Conservation (phyloP, 2,329 filamentous ascomycete species). For the Monosporascus cannonballus region DNA sequence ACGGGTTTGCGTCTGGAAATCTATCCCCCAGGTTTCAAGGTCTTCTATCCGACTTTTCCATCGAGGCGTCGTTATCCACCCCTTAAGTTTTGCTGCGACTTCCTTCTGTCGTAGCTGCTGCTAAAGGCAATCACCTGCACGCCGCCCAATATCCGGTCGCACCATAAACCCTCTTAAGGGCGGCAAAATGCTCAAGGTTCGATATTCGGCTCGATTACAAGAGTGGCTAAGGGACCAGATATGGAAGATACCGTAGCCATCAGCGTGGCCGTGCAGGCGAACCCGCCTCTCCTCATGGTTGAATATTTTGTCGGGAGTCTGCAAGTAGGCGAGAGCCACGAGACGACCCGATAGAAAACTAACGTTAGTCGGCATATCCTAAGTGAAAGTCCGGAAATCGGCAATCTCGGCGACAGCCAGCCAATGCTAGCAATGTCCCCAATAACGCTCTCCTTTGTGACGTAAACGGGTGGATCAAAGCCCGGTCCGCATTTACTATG, state of each 20-base stretch:
- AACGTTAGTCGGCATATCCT: constrained; percentile 72
- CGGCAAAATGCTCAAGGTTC: constrained; percentile 73
- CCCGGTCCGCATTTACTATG: constrained; percentile 70
- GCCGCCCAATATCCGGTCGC: constrained; percentile 57
- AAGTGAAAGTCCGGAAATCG: constrained; percentile 75
- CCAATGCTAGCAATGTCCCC: constrained; percentile 73
- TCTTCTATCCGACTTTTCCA: constrained; percentile 60
- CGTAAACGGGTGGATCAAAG: constrained; percentile 77
- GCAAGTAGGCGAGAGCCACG: constrained; percentile 67
- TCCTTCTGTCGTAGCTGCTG: constrained; percentile 54
- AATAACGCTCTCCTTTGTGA: constrained; percentile 82
- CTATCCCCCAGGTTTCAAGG: constrained; percentile 68
- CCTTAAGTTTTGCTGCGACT: not conserved
- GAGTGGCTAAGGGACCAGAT: constrained; percentile 33
- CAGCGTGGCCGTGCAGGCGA: constrained; percentile 75
- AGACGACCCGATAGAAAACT: constrained; percentile 77
- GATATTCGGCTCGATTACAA: constrained; percentile 63
- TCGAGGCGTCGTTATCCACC: constrained; percentile 37
- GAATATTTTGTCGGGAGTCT: constrained; percentile 54
- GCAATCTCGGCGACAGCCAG: constrained; percentile 75
- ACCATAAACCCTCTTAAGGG: constrained; percentile 70
- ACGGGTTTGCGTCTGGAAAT: constrained; percentile 66
- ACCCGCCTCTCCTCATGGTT: constrained; percentile 72
- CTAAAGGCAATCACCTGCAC: constrained; percentile 64
- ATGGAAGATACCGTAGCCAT: constrained; percentile 23